A percentile compares a stretch with the other conserved stretches of the same genome.
Conservation (phyloP, 257 asterid species). For the Penstemon eatonii region DNA sequence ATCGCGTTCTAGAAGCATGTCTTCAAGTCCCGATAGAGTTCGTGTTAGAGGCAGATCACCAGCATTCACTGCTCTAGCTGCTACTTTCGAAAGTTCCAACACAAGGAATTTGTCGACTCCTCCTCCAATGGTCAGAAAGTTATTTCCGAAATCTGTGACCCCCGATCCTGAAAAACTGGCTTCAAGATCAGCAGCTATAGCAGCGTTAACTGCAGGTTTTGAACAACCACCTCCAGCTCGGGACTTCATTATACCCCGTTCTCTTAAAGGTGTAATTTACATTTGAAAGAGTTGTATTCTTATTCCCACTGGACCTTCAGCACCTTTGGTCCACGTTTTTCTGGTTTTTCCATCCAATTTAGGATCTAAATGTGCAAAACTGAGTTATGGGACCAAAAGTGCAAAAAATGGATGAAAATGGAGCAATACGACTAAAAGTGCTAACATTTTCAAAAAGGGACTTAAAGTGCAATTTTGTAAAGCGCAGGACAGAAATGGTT, state of each 20-base stretch:
- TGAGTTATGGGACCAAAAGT: too few species aligned
- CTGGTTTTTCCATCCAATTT: too few species aligned
- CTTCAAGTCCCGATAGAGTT: constrained; percentile 96
- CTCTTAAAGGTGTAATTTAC: constrained; percentile 54
- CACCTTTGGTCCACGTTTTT: too few species aligned
- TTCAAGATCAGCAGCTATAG: constrained; percentile 68
- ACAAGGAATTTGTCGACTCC: constrained; percentile 93
- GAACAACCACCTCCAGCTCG: constrained; percentile 72
- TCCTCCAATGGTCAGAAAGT: constrained; percentile 81
- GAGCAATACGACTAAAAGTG: too few species aligned
- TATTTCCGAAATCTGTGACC: constrained; percentile 85
- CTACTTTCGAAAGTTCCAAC: constrained; percentile 73
- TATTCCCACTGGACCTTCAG: too few species aligned
- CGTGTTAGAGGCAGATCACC: constrained; percentile 99
- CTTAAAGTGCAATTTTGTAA: too few species aligned
- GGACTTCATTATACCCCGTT: constrained; percentile 55
- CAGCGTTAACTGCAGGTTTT: constrained; percentile 61
- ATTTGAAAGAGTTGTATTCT: too few species aligned
- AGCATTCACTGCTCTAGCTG: constrained; percentile 95
- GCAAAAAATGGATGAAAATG: too few species aligned
- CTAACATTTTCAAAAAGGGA: too few species aligned
- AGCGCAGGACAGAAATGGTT: too few species aligned
- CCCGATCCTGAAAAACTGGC: constrained; percentile 60
- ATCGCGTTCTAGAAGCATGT: constrained; percentile 95
- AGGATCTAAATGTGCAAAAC: too few species aligned